Evolutionary conservation across 2,329 filamentous ascomycete genomes (phyloP).

Genomic region (Paraphoma sp.): DNA sequence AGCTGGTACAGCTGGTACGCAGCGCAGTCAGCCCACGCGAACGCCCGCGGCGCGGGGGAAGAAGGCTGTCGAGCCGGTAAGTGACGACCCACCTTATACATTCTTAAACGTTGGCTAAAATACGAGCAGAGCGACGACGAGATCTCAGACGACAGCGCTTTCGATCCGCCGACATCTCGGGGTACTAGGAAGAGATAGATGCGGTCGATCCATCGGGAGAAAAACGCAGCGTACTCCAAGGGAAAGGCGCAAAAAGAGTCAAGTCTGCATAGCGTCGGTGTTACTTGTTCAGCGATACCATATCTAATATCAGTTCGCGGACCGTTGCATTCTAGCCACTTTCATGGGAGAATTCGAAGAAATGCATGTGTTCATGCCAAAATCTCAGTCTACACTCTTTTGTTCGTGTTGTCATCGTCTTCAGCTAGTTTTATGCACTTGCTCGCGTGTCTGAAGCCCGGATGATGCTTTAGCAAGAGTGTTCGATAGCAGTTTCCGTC

Average conservation of each 20-base stretch:
- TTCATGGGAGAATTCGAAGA: too few species aligned
- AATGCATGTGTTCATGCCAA: too few species aligned
- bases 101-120: slow-evolving; percentile 7
- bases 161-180: slow-evolving; percentile 43
- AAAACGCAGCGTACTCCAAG: too few species aligned
- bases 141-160: slow-evolving; percentile 51
- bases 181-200: slow-evolving; percentile 33
- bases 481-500: neutral
- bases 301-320: too few species aligned
- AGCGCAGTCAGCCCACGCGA: slow-evolving; percentile 40
- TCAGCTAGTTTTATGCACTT: too few species aligned
- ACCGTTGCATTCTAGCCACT: too few species aligned
- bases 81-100: slow-evolving; percentile 10
- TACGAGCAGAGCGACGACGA: slow-evolving; percentile 48
- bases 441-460: too few species aligned
- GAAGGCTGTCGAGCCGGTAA: slow-evolving; percentile 50
- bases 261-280: slow-evolving; percentile 35
- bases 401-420: too few species aligned
- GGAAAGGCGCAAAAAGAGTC: too few species aligned
- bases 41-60: slow-evolving; percentile 30
- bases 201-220: neutral
- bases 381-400: too few species aligned
- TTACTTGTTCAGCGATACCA: slow-evolving; percentile 4
- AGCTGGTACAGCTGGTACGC: slow-evolving; percentile 38
- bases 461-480: too few species aligned